Percentiles rank a stretch among this genome's conserved stretches.
Evolutionary conservation across 768 basidiomycete genomes (phyloP).

Genomic region (Strobilomyces dryophilus): DNA sequence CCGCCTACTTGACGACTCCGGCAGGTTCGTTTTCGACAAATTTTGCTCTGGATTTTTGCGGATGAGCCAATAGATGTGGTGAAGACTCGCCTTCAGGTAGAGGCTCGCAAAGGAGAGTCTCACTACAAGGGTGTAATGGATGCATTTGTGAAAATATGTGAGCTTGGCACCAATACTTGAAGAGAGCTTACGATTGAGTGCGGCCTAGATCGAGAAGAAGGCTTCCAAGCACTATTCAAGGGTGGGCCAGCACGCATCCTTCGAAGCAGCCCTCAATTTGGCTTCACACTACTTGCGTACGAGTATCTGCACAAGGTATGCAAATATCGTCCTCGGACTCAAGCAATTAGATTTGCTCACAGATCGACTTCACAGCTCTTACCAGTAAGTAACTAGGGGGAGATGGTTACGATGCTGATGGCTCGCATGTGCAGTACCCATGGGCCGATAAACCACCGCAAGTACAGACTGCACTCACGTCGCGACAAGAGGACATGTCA

Average conservation of each 20-base stretch:
- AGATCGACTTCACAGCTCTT: conserved; percentile 23
- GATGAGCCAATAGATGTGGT: conserved; percentile 69
- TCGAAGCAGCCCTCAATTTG: conserved; percentile 91
- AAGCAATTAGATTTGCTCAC: neutral
- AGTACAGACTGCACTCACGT: conserved; percentile 67
- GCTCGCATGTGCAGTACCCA: conserved; percentile 58
- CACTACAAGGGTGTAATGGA: conserved; percentile 87
- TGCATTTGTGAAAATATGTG: conserved; percentile 88
- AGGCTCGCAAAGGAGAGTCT: conserved; percentile 87
- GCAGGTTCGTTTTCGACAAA: conserved; percentile 54
- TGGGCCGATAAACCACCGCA: conserved; percentile 66
- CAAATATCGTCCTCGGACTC: conserved; percentile 8
- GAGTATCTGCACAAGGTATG: conserved; percentile 65
- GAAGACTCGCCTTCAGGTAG: conserved; percentile 94
- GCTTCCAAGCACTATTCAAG: conserved; percentile 86
- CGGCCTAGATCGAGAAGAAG: conserved; percentile 75
- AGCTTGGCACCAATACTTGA: conserved; percentile 29
- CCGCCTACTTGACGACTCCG: conserved; percentile 89
- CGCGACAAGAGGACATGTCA: conserved; percentile 77
- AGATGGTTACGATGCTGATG: conserved; percentile 5
- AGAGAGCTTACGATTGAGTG: conserved; percentile 4
- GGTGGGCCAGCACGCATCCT: conserved; percentile 86
- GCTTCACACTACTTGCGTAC: conserved; percentile 84
- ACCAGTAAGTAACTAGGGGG: conserved; percentile 21
- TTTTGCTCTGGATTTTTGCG: conserved; percentile 10